Conservation (phyloP, 345 rosid species). For the Citrus australasica region DNA sequence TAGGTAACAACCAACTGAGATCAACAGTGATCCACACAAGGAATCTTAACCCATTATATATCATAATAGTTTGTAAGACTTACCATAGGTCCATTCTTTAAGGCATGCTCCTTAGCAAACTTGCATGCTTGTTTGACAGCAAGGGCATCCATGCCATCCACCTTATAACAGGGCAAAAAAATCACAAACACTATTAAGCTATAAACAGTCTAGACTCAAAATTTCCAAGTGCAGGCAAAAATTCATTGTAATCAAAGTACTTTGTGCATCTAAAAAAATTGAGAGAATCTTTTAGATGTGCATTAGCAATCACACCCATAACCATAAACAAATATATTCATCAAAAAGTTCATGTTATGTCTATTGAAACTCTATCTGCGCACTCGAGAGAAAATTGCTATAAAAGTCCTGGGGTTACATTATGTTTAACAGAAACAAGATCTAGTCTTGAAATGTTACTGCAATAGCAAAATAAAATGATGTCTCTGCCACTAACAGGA, state of each 20-base stretch:
- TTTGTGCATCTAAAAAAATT: background rate
- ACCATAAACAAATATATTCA: background rate
- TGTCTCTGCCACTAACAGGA: background rate
- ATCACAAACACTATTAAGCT: background rate
- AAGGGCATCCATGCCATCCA: slow-evolving; percentile 97
- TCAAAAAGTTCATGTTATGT: background rate
- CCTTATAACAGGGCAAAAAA: slow-evolving; percentile 33
- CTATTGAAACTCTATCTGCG: background rate
- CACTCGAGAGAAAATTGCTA: background rate
- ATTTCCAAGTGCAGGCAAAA: background rate
- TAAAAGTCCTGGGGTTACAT: background rate
- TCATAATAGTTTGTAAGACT: slow-evolving; percentile 28
- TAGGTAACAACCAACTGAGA: background rate
- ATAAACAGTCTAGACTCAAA: background rate
- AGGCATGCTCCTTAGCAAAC: slow-evolving; percentile 83
- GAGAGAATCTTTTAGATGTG: background rate
- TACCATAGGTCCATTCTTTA: slow-evolving; percentile 96
- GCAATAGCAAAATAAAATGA: background rate
- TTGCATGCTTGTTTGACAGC: slow-evolving; percentile 98
- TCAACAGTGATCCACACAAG: background rate
- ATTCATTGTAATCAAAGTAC: background rate
- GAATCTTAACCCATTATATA: background rate
- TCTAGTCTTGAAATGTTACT: background rate
- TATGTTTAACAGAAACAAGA: background rate
- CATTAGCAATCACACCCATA: background rate